Evolutionary conservation across 345 rosid species (phyloP), one percentile per base, ranked within the genome.

Genomic region (Raphanus raphanistrum): DNA sequence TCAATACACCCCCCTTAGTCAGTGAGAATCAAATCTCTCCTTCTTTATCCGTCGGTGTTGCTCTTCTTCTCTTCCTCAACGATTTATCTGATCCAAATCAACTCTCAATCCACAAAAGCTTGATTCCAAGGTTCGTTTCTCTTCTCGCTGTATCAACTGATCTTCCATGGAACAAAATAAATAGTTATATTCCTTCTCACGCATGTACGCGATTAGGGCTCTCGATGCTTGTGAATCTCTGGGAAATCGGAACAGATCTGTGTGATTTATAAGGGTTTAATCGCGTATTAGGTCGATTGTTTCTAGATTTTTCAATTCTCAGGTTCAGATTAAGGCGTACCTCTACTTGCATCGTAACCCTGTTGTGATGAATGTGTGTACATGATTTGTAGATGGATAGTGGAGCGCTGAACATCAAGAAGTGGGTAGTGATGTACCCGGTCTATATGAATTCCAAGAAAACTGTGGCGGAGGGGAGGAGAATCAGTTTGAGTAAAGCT

Each of bases 361-460:
- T 60, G 15, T 54, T 16, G 32, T 48, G 7, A 38, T 68, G 2
- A 5, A 35, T 35, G 41, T 35, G 1, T 41, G 50, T 43, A 0
- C 1, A 11, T 48, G 54, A 48, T 50, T 3, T 64, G 66, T 45
- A 79, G 73, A 87, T 88, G 97, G 89, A 15, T 13, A 84, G 63
- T 33, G 84, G 84, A 60, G 17, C 31, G 54, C 68, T 82, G 1
- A 80, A 66, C 74, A 80, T 86, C 25, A 88, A 90, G 88, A 93
- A 88, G 78, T 91, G 97, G 98, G 73, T 86, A 31, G 87, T 93
- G 71, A n/a, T 96, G 58, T 93, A 91, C 74, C 99, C 97, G 6
- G 89, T 90, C 38, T 93, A 90, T 80, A 89, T 96, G 8, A 96
- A 96, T 65, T 88, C 96, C 2, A 96, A 90, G 90, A 91, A 93